Conservation (phyloP, 2,329 filamentous ascomycete species). For the Shiraia bambusicola region DNA sequence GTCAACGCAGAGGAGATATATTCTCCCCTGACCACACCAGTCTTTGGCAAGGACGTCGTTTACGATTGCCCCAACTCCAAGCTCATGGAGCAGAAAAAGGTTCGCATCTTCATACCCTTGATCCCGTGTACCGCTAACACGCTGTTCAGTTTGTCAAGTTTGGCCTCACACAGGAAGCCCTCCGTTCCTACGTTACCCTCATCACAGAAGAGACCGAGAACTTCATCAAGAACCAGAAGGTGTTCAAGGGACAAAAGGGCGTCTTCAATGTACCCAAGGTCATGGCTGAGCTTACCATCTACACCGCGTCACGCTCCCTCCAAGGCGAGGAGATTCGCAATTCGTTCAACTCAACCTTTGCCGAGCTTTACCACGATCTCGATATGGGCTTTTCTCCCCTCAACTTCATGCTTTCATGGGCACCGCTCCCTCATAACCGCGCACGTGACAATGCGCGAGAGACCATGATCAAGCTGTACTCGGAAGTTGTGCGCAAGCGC, state of each 20-base stretch:
- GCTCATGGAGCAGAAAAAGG: constrained; percentile 96
- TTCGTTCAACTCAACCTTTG: constrained; percentile 78
- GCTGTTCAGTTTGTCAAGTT: constrained; percentile 71
- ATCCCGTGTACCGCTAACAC: constrained; percentile 7
- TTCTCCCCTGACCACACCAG: constrained; percentile 68
- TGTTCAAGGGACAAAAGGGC: constrained; percentile 69
- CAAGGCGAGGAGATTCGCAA: constrained; percentile 82
- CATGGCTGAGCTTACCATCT: constrained; percentile 86
- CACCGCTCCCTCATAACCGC: constrained; percentile 83
- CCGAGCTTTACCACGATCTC: constrained; percentile 81
- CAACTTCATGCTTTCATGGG: constrained; percentile 90
- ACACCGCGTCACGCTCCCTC: constrained; percentile 81
- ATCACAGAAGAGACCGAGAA: constrained; percentile 73
- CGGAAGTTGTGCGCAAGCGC: constrained; percentile 75
- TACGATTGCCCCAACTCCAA: constrained; percentile 91
- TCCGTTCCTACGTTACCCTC: constrained; percentile 75
- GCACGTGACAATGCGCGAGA: constrained; percentile 76
- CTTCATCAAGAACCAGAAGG: constrained; percentile 68
- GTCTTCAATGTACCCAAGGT: constrained; percentile 70
- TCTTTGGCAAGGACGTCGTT: constrained; percentile 82
- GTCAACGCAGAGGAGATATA: constrained; percentile 91
- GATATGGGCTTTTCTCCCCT: constrained; percentile 87
- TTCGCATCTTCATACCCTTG: constrained; percentile 41
- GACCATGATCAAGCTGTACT: constrained; percentile 80
- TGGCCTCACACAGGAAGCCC: constrained; percentile 72